Base-by-base conservation (phyloP, 805 yeast genomes). In the Komagataella ulmi region DNA sequence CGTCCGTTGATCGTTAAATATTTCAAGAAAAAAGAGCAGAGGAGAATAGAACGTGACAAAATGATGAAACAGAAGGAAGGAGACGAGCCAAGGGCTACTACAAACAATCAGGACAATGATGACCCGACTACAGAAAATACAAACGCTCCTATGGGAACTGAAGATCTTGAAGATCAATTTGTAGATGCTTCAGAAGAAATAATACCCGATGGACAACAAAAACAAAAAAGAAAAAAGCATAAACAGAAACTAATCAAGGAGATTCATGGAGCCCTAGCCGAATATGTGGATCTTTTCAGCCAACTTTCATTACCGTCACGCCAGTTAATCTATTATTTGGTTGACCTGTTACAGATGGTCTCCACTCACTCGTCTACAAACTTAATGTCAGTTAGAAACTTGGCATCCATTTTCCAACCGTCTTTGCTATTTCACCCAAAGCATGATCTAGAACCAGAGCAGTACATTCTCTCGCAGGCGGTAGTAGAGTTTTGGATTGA, bases 391-490 rank as follows among this genome's bases (percentile, higher is more conserved):
- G 65, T 74, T 8, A 62, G 75, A 53, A 72, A 72, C 55, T 62
- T 72, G 54, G 76, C 76, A 2, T 76, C 76, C 5, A 72, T 72
- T 48, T 72, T 72, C 57, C 76, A 72, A 58, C 76, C 76, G 3
- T 69, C 74, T 14, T 71, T 72, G 17, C 61, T 72, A 49, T 70
- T 74, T 52, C 76, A 72, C 55, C 76, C 76, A 2, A 63, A 63
- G 53, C 76, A 72, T 53, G 75, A 72, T 56, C 62, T 72, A 66
- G 71, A 72, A 55, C 76, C 76, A 3, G 66, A 62, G 7, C 75
- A 72, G 56, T 72, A 72, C 56, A 75, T 72, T 2, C 64, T 72
- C 53, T 68, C 73, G 8, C 75, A 69, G 56, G 60, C 65, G 30
- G 76, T 71, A 40, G 76, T 72, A 43, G 76, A 72, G 52, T 72